Evolutionary conservation across 495 filamentous ascomycete species (phyloP), one percentile per base, ranked within the genome.

Genomic region (Talaromyces borbonicus): DNA sequence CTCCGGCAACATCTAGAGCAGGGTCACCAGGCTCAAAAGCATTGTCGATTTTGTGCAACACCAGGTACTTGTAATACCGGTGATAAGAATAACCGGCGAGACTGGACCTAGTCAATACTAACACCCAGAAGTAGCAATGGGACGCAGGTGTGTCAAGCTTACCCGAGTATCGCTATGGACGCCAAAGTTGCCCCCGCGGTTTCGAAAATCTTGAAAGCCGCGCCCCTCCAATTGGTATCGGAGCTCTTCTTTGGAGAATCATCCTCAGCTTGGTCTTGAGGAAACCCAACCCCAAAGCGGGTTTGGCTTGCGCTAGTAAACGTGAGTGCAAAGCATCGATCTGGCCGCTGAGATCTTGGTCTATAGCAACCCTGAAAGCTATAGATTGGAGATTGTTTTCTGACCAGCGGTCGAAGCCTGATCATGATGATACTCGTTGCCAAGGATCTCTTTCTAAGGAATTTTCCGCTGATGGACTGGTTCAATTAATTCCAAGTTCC

Each of bases 11-110:
- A 33, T 87, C 88, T 2, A 98, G 73, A 0, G 90, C 88, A 0
- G 92, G 92, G 58, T 98, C 92, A 4, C 92, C 92, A 7, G 86
- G 85, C 25, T 80, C 69, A 59, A 98, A 97, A n/a, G 92, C 92
- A 55, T 88, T 82, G 51, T 88, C 79, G 66, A 96, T 95, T 63
- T 98, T 98, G 46, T 82, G 62, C 8, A 95, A 65, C 19, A 96
- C 84, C 33, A 90, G 59, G 58, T 83, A 74, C 68, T 98, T 98
- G 74, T 98, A 98, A 56, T 84, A 87, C 47, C 56, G 55, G 36
- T 93, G 89, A 62, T 95, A 95, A 41, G 69, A 73, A 57, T 88
- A 98, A 31, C 87, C 90, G 15, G 89, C 86, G 5, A 81, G 59
- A 33, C 77, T 85, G 36, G 24, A 15, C 26, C 5, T 41, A 8